phyloP scores from a whole-genome alignment of 805 yeast genomes.

The Barnettozyma sucrosica region DNA sequence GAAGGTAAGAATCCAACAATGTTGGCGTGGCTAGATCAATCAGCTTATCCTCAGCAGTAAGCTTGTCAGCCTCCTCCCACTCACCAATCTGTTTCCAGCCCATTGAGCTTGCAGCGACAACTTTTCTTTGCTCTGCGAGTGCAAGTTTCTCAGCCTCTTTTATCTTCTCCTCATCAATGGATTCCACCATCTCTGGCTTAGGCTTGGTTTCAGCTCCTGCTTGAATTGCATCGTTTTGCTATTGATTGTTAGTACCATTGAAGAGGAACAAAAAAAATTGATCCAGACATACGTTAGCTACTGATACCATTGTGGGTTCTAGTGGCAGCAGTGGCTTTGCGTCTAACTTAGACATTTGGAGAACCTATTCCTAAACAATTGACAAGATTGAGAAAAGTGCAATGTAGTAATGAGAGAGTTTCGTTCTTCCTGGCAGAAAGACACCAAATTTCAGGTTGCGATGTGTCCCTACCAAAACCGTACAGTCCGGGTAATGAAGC shows the following conservation, averaged over 20 bases:
- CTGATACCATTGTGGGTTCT: constrained; percentile 15
- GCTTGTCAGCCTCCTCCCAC: constrained; percentile 64
- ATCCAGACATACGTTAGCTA: constrained; percentile 16
- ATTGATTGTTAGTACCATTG: constrained; percentile 11
- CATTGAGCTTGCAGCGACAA: constrained; percentile 62
- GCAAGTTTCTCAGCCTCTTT: constrained; percentile 25
- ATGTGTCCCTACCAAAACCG: neutral
- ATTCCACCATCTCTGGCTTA: constrained; percentile 8
- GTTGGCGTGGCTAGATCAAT: constrained; percentile 72
- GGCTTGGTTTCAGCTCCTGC: constrained; percentile 7
- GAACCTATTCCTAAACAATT: neutral
- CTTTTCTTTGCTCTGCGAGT: constrained; percentile 31
- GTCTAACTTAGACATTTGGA: neutral
- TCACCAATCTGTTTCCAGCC: constrained; percentile 96
- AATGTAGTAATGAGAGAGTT: neutral
- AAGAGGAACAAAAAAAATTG: too few species aligned
- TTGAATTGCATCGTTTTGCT: constrained; percentile 21
- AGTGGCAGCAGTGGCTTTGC: constrained; percentile 12
- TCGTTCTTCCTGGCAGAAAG: neutral
- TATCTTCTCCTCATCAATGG: constrained; percentile 15
- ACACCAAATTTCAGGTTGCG: neutral
- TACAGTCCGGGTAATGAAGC: neutral
- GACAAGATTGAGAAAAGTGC: neutral
- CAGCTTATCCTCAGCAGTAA: constrained; percentile 63
- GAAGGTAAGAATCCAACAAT: constrained; percentile 66